Percentiles rank a stretch among this genome's conserved stretches.
Evolutionary conservation across 352 stramenopile species (phyloP).

Genomic region (Phytophthora aleatoria): DNA sequence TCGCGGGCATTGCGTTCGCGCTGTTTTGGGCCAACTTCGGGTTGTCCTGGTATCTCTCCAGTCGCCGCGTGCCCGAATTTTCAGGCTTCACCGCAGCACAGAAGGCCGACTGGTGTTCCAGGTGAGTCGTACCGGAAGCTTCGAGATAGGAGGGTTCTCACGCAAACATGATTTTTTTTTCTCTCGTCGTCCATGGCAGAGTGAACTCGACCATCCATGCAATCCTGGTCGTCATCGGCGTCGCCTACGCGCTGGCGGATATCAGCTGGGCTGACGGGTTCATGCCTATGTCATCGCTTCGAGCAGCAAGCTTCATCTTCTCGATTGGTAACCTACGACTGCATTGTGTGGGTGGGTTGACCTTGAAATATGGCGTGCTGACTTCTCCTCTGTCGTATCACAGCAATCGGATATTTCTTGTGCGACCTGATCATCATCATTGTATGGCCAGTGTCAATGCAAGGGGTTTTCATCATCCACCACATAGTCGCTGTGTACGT

Average conservation of each 20-base stretch:
- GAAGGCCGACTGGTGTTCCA: constrained; percentile 84
- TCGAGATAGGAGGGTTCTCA: background rate
- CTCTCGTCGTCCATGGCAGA: constrained; percentile 30
- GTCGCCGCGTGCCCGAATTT: constrained; percentile 64
- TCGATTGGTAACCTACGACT: constrained; percentile 57
- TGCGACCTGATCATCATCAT: constrained; percentile 85
- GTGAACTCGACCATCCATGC: constrained; percentile 86
- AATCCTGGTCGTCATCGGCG: constrained; percentile 62
- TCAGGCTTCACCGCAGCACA: constrained; percentile 58
- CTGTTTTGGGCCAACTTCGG: constrained; percentile 77
- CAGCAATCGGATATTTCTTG: constrained; percentile 82
- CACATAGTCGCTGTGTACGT: constrained; percentile 84
- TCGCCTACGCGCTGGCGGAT: constrained; percentile 63
- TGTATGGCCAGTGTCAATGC: constrained; percentile 75
- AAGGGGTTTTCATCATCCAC: constrained; percentile 79
- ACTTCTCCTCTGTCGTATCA: constrained; percentile 11
- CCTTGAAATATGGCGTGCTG: background rate
- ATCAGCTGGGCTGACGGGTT: constrained; percentile 71
- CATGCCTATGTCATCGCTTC: constrained; percentile 76
- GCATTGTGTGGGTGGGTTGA: constrained; percentile 4
- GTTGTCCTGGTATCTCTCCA: constrained; percentile 63
- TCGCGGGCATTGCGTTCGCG: constrained; percentile 60
- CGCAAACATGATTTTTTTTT: background rate
- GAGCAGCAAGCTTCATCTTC: constrained; percentile 79
- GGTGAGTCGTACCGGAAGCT: constrained; percentile 37